These are phyloP conservation scores for Boletus putidus DNA, from an alignment of 1,284 basidiomycete species.

Conservation along the genomic window DNA sequence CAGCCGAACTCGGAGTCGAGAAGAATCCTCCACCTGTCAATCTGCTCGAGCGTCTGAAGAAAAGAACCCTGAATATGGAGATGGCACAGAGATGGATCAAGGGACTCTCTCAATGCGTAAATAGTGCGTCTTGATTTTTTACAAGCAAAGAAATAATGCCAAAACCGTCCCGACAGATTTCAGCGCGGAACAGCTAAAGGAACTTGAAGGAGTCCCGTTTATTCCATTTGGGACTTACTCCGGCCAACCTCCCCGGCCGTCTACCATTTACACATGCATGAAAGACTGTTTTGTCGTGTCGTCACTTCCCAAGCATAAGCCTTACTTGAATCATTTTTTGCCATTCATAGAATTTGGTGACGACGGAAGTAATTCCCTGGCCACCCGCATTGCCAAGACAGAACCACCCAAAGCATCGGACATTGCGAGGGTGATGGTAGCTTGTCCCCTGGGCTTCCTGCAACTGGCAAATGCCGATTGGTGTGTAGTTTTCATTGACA, in stretches of 20 bases:
- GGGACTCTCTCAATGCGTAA: not conserved
- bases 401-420: not conserved
- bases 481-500: not conserved
- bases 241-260: not conserved
- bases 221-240: no score
- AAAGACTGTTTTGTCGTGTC: not conserved
- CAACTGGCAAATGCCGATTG: not conserved
- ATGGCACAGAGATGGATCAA: not conserved
- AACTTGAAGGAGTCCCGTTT: not conserved
- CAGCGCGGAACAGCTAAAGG: not conserved
- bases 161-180: not conserved
- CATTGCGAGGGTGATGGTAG: not conserved
- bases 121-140: not conserved
- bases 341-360: not conserved
- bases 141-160: not conserved
- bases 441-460: not conserved
- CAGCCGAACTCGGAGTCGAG: not conserved
- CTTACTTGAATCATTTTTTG: not conserved
- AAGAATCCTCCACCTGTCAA: not conserved
- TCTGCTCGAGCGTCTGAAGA: not conserved
- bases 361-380: no score
- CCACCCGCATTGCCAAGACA: no score
- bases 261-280: not conserved
- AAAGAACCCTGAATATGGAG: not conserved
- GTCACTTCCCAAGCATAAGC: not conserved